phyloP scores from a whole-genome alignment of 192 early-diverging fungal species.

The Podila minutissima region DNA sequence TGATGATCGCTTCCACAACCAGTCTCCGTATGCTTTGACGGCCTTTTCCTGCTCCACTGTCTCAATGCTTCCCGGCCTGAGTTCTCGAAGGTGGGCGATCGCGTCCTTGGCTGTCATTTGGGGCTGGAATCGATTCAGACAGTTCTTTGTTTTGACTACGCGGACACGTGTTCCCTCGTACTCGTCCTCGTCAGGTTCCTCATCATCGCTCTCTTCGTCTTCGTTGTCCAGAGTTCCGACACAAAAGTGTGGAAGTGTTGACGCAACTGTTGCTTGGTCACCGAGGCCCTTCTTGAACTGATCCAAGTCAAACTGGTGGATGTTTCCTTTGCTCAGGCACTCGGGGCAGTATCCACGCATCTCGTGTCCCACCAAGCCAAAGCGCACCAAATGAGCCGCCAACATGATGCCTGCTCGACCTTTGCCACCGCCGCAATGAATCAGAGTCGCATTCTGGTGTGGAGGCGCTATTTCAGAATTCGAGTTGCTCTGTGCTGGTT shows the following conservation, averaged over 20 bases:
- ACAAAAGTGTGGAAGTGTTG: constrained; percentile 20
- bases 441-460: constrained; percentile 35
- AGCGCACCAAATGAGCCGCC: constrained; percentile 41
- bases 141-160: constrained; percentile 15
- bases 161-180: neutral
- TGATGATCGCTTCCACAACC: constrained; percentile 37
- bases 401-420: constrained; percentile 46
- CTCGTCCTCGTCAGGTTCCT: neutral
- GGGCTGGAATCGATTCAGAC: constrained; percentile 33
- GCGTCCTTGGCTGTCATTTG: constrained; percentile 42
- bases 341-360: constrained; percentile 27
- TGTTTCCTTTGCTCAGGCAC: constrained; percentile 18
- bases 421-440: constrained; percentile 49
- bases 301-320: constrained; percentile 34
- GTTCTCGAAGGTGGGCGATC: constrained; percentile 29
- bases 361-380: constrained; percentile 37
- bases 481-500: neutral
- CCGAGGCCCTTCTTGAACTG: constrained; percentile 33
- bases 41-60: constrained; percentile 43
- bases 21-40: constrained; percentile 36
- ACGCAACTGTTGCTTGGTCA: constrained; percentile 8
- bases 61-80: constrained; percentile 47
- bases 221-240: neutral
- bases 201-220: constrained; percentile 9
- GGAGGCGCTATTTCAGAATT: neutral